phyloP scores from a whole-genome alignment of 2,329 filamentous ascomycete genomes.

The Hypoxylon sp. region DNA sequence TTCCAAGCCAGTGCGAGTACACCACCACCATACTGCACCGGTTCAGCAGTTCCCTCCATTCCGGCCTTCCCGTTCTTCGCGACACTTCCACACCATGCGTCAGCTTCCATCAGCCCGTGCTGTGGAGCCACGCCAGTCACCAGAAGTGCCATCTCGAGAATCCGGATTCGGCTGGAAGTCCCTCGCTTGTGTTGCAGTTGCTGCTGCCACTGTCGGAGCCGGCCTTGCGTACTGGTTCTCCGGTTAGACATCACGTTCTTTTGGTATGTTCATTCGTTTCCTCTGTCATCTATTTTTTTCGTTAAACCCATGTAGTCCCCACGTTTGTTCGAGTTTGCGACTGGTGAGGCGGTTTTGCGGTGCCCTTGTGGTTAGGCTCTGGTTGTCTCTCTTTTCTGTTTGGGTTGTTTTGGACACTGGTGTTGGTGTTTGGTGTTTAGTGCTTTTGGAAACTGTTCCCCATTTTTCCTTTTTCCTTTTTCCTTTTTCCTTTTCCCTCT shows the following conservation, averaged over 20 bases:
- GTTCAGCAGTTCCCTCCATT: neutral
- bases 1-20: neutral
- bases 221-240: constrained; percentile 43
- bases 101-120: constrained; percentile 30
- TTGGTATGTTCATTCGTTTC: neutral
- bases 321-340: constrained; percentile 16
- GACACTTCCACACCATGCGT: constrained; percentile 29
- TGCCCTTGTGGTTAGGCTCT: constrained; percentile 22
- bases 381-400: constrained; percentile 13
- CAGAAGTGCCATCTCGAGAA: constrained; percentile 13
- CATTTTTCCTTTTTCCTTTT: neutral
- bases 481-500: neutral
- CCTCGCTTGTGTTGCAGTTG: constrained; percentile 40
- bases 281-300: neutral
- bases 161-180: constrained; percentile 43
- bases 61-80: neutral
- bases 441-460: neutral
- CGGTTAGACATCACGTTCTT: constrained; percentile 24
- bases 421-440: neutral
- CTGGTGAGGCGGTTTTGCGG: constrained; percentile 36
- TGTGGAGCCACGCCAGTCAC: constrained; percentile 16
- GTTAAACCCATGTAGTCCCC: neutral
- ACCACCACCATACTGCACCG: neutral
- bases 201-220: constrained; percentile 37
- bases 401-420: neutral